Conservation (phyloP, 1,139 yeast species). For the Cylindricascospora bacillispora region DNA sequence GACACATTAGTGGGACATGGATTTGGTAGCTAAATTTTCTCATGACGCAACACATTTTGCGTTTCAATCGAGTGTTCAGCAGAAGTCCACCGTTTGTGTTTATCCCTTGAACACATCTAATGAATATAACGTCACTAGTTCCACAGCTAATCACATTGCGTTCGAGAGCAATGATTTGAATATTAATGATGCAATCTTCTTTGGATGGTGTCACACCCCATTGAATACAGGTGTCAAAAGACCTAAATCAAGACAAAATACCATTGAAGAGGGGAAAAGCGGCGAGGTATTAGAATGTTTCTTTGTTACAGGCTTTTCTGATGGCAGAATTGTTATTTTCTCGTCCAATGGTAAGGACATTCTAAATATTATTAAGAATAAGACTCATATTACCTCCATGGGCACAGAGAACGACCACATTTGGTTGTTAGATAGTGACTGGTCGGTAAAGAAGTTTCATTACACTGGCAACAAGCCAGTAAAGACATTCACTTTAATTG, state of each 20-base stretch:
- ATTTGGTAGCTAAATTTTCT: slow-evolving; percentile 18
- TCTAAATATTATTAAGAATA: slow-evolving; percentile 23
- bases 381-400: slow-evolving; percentile 17
- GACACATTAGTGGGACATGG: too few species aligned
- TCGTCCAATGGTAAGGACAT: slow-evolving; percentile 25
- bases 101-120: slow-evolving; percentile 22
- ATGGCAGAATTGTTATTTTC: slow-evolving; percentile 22
- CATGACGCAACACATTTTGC: slow-evolving; percentile 22
- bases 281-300: slow-evolving; percentile 9
- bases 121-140: slow-evolving; percentile 19
- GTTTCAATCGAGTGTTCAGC: slow-evolving; percentile 21
- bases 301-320: slow-evolving; percentile 20
- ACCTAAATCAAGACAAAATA: slow-evolving; percentile 11
- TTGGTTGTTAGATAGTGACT: slow-evolving; percentile 23
- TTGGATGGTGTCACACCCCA: slow-evolving; percentile 20
- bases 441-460: slow-evolving; percentile 21
- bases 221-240: slow-evolving; percentile 2
- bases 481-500: slow-evolving; percentile 23
- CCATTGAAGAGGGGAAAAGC: slow-evolving; percentile 4
- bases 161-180: slow-evolving; percentile 22
- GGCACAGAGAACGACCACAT: slow-evolving; percentile 16
- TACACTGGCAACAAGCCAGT: slow-evolving; percentile 20
- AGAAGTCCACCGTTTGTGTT: slow-evolving; percentile 21
- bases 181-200: slow-evolving; percentile 14
- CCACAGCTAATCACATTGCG: slow-evolving; percentile 20